Evolutionary conservation across 768 basidiomycete species (phyloP), one percentile per base, ranked within the genome.

Genomic region (Mycena chlorophos): DNA sequence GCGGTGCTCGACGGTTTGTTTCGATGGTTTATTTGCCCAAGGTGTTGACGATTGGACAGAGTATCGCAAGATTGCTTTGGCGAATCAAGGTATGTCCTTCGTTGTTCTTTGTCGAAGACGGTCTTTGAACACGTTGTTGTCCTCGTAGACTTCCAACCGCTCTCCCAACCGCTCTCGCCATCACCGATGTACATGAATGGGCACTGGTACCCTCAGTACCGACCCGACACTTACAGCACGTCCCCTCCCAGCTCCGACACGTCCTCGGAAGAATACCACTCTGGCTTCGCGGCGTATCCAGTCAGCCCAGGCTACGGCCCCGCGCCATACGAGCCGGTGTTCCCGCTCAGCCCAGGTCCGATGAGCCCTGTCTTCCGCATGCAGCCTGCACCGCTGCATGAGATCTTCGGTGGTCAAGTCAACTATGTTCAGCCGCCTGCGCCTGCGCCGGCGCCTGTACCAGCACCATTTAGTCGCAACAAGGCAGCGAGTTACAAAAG

Each of bases 1-100:
- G 47, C 60, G 23, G n/a, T 61, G 14, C 45, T 61, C 8, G 39
- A 57, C 48, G 53, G 60, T 61, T 14, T 31, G 60, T 39, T 13
- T 17, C 31, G 31, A 34, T 8, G 17, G 31, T 34, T 10, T 37
- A 10, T 37, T n/a, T 37, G 34, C n/a, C n/a, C 34, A 10, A 10
- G 12, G 34, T 37, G 10, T n/a, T 37, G 10, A 10, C 34, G n/a
- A 37, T n/a, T n/a, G 10, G 12, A 10, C 12, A 37, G 34, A 37
- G n/a, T n/a, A n/a, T n/a, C n/a, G n/a, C n/a, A n/a, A n/a, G n/a
- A n/a, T n/a, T n/a, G n/a, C n/a, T n/a, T n/a, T n/a, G n/a, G n/a
- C n/a, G n/a, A n/a, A n/a, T n/a, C n/a, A n/a, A n/a, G n/a, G n/a
- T n/a, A n/a, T n/a, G n/a, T n/a, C n/a, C n/a, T n/a, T n/a, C n/a